Conservation (phyloP, 2,329 filamentous ascomycete species). For the Cordyceps tenuipes region DNA sequence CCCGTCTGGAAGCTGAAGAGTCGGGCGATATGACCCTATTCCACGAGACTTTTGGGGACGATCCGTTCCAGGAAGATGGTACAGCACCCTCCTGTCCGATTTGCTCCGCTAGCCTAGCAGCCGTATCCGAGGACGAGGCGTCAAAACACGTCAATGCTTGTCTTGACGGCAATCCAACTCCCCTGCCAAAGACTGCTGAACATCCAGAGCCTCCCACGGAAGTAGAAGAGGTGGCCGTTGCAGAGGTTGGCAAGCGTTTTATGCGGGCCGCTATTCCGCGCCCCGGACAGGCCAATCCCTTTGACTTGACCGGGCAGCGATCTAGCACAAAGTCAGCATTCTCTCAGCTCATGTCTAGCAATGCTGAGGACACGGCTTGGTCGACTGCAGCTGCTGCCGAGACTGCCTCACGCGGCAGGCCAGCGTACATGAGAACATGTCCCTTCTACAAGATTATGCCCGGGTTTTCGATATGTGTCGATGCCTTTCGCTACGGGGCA, state of each 20-base stretch:
- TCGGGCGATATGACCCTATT: conserved; percentile 29
- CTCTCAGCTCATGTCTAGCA: conserved; percentile 83
- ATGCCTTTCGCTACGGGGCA: conserved; percentile 91
- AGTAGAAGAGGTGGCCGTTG: conserved; percentile 25
- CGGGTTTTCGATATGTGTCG: conserved; percentile 84
- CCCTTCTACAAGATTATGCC: conserved; percentile 99
- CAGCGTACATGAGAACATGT: conserved; percentile 81
- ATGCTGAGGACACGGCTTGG: conserved; percentile 88
- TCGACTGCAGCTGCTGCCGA: conserved; percentile 75
- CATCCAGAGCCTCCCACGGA: conserved; percentile 12
- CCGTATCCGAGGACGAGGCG: conserved; percentile 56
- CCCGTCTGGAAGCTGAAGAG: conserved; percentile 53
- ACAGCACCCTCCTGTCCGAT: conserved; percentile 58
- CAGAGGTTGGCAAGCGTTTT: conserved; percentile 47
- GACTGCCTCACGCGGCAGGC: conserved; percentile 69
- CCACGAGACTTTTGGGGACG: conserved; percentile 27
- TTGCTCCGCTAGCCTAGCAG: conserved; percentile 57
- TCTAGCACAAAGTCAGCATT: conserved; percentile 62
- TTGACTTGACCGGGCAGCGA: conserved; percentile 41
- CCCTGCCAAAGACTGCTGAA: conserved; percentile 33
- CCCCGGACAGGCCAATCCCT: conserved; percentile 75
- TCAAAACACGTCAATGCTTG: conserved; percentile 87
- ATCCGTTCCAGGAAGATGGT: conserved; percentile 23
- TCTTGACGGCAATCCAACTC: conserved; percentile 70
- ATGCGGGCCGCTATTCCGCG: conserved; percentile 62